These are phyloP conservation scores for Paecilomyces niveus DNA, from an alignment of 2,329 filamentous ascomycete species.

Conservation along the genomic window DNA sequence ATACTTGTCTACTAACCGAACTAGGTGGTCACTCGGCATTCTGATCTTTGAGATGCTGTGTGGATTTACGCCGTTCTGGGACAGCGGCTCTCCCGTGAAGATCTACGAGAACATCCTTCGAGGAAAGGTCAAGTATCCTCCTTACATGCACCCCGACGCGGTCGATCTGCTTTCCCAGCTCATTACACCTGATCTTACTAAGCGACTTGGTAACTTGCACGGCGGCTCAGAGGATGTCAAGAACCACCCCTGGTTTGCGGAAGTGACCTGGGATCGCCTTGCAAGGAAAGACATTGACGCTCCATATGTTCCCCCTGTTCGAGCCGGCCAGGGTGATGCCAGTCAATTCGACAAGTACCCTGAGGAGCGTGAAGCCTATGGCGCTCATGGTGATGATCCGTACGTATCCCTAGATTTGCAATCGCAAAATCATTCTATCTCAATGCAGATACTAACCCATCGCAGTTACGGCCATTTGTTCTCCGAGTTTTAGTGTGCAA, in stretches of 20 bases:
- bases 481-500: slow-evolving; percentile 51
- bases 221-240: slow-evolving; percentile 89
- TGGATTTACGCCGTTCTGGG: slow-evolving; percentile 98
- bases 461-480: slow-evolving; percentile 66
- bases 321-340: slow-evolving; percentile 87
- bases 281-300: slow-evolving; percentile 96
- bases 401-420: slow-evolving; percentile 47
- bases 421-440: slow-evolving; percentile 2
- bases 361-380: slow-evolving; percentile 92
- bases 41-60: slow-evolving; percentile 99
- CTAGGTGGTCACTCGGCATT: slow-evolving; percentile 95
- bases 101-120: slow-evolving; percentile 99
- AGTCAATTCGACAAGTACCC: slow-evolving; percentile 98
- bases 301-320: slow-evolving; percentile 92
- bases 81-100: slow-evolving; percentile 94
- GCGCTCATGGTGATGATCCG: slow-evolving; percentile 71
- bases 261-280: slow-evolving; percentile 95
- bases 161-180: slow-evolving; percentile 87
- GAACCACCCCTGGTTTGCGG: slow-evolving; percentile 90
- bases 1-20: slow-evolving; percentile 6
- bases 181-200: slow-evolving; percentile 91
- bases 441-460: slow-evolving; percentile 6
- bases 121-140: slow-evolving; percentile 91
- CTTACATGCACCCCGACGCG: slow-evolving; percentile 89
- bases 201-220: slow-evolving; percentile 88